A percentile compares a stretch with the other conserved stretches of the same genome.
These are phyloP conservation scores for Domatiomyces globalis DNA, from an alignment of 2,329 filamentous ascomycete genomes.

Conservation along the genomic window DNA sequence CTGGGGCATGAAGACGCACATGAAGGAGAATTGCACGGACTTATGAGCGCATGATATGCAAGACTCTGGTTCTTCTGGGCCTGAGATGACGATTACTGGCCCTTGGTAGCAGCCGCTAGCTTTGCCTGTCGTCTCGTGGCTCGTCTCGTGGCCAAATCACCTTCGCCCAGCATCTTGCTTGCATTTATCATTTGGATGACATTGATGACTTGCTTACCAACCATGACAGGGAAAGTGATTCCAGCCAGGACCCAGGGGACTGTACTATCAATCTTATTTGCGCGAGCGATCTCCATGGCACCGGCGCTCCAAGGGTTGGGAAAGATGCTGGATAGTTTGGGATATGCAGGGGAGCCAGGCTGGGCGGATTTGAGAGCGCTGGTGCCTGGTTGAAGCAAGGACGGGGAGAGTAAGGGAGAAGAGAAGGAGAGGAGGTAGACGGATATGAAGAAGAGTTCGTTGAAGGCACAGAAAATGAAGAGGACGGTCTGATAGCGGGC, in stretches of 20 bases:
- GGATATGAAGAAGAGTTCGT: conserved; percentile 96
- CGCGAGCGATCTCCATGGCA: conserved; percentile 79
- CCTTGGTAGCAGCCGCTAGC: conserved; percentile 5
- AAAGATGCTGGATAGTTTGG: conserved; percentile 60
- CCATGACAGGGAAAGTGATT: conserved; percentile 75
- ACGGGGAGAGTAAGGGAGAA: conserved; percentile 74
- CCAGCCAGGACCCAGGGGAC: conserved; percentile 68
- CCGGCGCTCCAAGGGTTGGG: conserved; percentile 82
- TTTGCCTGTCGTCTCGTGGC: conserved; percentile 43
- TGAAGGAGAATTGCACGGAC: neutral
- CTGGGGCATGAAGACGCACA: neutral
- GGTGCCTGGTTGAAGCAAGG: conserved; percentile 48
- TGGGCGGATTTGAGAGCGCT: conserved; percentile 42
- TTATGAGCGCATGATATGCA: neutral
- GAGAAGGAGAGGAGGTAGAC: conserved; percentile 96
- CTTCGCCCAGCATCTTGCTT: conserved; percentile 80
- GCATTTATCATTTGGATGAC: conserved; percentile 88
- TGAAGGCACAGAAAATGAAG: conserved; percentile 77
- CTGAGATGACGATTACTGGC: neutral
- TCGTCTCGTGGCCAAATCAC: conserved; percentile 57
- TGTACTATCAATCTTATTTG: conserved; percentile 77
- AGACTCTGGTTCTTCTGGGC: neutral
- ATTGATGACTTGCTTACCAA: conserved; percentile 85
- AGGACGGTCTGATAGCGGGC: conserved; percentile 54
- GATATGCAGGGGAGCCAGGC: conserved; percentile 53